Conservation (phyloP, 2,329 filamentous ascomycete species). For the Pyricularia sp. region DNA sequence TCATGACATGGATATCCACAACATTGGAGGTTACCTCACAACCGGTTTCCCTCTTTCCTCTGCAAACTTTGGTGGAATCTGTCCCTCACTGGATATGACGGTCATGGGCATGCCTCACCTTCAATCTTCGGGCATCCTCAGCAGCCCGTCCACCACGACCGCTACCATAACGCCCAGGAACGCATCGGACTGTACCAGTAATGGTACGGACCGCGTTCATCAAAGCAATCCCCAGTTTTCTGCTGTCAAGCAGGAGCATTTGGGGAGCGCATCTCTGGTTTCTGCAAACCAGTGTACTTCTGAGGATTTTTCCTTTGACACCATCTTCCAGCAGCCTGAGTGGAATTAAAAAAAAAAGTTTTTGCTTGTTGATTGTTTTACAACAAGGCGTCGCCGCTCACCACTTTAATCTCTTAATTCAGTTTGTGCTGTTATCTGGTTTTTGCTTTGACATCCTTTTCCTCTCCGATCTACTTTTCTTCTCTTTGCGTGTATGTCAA, state of each 20-base stretch:
- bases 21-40: background rate
- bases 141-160: conserved; percentile 13
- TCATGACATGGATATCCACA: background rate
- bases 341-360: background rate
- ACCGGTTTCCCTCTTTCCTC: conserved; percentile 14
- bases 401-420: background rate
- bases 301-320: conserved; percentile 7
- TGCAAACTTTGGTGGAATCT: conserved; percentile 10
- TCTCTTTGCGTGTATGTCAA: background rate
- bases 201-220: background rate
- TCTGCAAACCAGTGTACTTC: conserved; percentile 6
- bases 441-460: background rate
- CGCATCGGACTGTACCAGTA: background rate
- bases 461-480: background rate
- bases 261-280: background rate
- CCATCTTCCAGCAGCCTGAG: background rate
- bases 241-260: background rate
- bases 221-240: background rate
- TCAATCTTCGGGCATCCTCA: conserved; percentile 4
- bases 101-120: conserved; percentile 5
- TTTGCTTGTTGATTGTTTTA: conserved; percentile 3
- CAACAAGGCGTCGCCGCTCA: background rate
- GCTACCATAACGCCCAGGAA: conserved; percentile 13
- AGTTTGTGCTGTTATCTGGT: background rate
- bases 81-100: conserved; percentile 4